Conservation (phyloP, 1,284 basidiomycete species). For the Pulveroboletus ridleyi region DNA sequence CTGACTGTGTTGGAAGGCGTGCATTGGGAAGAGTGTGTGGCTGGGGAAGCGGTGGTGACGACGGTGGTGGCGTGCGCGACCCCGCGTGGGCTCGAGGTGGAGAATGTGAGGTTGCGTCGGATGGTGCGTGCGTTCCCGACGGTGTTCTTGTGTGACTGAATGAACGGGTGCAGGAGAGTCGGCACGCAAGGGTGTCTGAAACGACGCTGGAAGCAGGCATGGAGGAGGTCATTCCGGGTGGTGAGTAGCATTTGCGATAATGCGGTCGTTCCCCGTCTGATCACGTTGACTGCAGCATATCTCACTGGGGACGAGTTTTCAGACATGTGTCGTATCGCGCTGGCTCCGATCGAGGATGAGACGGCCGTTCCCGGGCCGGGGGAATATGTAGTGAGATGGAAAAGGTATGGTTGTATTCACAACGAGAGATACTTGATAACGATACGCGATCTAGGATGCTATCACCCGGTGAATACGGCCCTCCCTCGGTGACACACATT, state of each 20-base stretch:
- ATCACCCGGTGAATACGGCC: conserved; percentile 46
- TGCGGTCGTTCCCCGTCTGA: conserved; percentile 5
- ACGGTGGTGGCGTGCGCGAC: conserved; percentile 58
- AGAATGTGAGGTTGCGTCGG: conserved; percentile 51
- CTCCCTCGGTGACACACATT: conserved; percentile 54
- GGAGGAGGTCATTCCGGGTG: conserved; percentile 48
- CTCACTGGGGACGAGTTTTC: conserved; percentile 67
- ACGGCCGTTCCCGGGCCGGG: conserved; percentile 55
- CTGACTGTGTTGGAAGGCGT: conserved; percentile 60
- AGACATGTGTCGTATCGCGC: conserved; percentile 56
- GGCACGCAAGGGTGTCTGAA: conserved; percentile 51
- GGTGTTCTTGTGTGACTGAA: not conserved
- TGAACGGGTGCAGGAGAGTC: conserved; percentile 47
- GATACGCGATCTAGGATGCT: conserved; percentile 25
- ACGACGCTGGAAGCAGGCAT: conserved; percentile 43
- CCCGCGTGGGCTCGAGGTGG: conserved; percentile 60
- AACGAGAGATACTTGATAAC: not conserved
- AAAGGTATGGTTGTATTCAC: conserved; percentile 51
- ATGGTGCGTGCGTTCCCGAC: conserved; percentile 44
- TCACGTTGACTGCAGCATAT: conserved; percentile 51
- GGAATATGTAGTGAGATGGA: conserved; percentile 69
- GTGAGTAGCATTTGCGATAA: conserved; percentile 31
- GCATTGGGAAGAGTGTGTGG: conserved; percentile 53
- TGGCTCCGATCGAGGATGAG: conserved; percentile 51
- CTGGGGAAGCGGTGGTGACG: conserved; percentile 61